Conservation (phyloP, 176 grass and related monocot species). For the Lolium perenne region DNA sequence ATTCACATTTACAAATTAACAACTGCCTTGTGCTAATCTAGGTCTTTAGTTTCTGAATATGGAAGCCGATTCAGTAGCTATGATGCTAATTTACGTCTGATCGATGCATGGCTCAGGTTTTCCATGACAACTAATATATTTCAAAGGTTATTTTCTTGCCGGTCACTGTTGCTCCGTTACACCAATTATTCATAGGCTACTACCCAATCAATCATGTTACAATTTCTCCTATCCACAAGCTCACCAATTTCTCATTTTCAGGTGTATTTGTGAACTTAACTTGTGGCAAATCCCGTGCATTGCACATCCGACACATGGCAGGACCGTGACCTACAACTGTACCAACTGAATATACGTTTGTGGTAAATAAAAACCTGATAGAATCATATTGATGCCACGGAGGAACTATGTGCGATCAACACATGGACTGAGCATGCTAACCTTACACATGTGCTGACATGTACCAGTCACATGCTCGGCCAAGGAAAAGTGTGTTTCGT, state of each 20-base stretch:
- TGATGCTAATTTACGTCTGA: neutral
- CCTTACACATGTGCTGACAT: neutral
- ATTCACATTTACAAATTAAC: neutral
- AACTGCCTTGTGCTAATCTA: conserved; percentile 14
- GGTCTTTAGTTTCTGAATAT: conserved; percentile 19
- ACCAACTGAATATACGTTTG: conserved; percentile 3
- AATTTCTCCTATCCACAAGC: neutral
- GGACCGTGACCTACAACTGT: neutral
- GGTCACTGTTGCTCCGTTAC: too few species aligned
- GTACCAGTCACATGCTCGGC: neutral
- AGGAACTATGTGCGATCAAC: neutral
- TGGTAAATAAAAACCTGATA: neutral
- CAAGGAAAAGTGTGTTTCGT: neutral
- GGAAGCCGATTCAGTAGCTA: neutral
- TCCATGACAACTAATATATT: neutral
- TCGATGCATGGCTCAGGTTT: conserved; percentile 28
- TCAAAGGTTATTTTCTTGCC: too few species aligned
- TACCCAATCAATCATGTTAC: neutral
- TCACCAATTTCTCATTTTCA: neutral
- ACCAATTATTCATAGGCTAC: conserved; percentile 31
- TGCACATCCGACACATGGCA: conserved; percentile 8
- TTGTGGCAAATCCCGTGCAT: neutral
- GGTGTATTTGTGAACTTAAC: neutral
- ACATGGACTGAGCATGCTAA: neutral
- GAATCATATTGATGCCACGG: neutral